Percentiles rank a stretch among this genome's conserved stretches.
These are phyloP conservation scores for Monosporascus ibericus DNA, from an alignment of 2,329 filamentous ascomycete genomes.

Conservation along the genomic window DNA sequence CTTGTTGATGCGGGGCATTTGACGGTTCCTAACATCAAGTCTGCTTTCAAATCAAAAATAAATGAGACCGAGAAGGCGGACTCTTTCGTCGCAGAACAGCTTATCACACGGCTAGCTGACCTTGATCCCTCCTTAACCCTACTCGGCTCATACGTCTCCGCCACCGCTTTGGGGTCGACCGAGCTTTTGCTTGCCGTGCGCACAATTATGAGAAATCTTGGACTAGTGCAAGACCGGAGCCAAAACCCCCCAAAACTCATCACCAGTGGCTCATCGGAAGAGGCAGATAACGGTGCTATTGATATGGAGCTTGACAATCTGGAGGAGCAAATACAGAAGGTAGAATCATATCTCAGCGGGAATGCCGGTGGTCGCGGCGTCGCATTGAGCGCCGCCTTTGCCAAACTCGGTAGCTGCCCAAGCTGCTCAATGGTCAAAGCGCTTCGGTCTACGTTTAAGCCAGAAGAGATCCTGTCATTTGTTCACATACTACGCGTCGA, in stretches of 20 bases:
- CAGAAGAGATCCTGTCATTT: slow-evolving; percentile 63
- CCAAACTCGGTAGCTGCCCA: slow-evolving; percentile 63
- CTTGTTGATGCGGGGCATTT: slow-evolving; percentile 55
- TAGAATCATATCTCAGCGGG: slow-evolving; percentile 60
- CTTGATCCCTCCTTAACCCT: slow-evolving; percentile 65
- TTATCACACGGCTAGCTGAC: slow-evolving; percentile 56
- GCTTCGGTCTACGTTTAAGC: slow-evolving; percentile 57
- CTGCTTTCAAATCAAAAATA: slow-evolving; percentile 47
- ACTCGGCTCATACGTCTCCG: slow-evolving; percentile 58
- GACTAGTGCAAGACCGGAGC: slow-evolving; percentile 43
- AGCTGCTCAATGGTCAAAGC: slow-evolving; percentile 52
- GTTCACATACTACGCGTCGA: slow-evolving; percentile 69
- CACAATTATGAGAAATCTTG: slow-evolving; percentile 63
- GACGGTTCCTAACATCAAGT: slow-evolving; percentile 51
- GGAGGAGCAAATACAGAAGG: slow-evolving; percentile 60
- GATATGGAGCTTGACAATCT: slow-evolving; percentile 54
- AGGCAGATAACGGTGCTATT: slow-evolving; percentile 29
- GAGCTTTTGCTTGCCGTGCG: slow-evolving; percentile 64
- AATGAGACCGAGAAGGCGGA: slow-evolving; percentile 36
- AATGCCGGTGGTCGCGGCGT: slow-evolving; percentile 57
- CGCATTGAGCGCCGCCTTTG: slow-evolving; percentile 61
- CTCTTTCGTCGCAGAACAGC: slow-evolving; percentile 49
- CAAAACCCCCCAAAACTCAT: slow-evolving; percentile 26
- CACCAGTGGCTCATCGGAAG: slow-evolving; percentile 19
- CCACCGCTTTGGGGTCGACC: slow-evolving; percentile 57